Evolutionary conservation across 352 stramenopile genomes (phyloP), one percentile per base, ranked within the genome.

Genomic region (Pythium coloratum): DNA sequence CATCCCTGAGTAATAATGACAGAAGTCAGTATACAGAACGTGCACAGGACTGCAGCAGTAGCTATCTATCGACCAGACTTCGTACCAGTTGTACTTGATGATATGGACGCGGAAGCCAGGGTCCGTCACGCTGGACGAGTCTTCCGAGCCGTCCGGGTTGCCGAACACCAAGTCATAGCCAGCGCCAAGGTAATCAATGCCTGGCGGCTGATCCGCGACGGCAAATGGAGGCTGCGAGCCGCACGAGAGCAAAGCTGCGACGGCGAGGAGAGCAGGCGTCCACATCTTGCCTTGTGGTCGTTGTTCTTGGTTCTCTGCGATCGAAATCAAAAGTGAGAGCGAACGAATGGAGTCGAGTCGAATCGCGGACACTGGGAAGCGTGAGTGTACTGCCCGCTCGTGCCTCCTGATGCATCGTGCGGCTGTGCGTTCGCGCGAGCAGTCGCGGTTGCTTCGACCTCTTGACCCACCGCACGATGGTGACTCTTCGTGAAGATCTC

Each of bases 111-210:
- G 67, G 32, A 77, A 75, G 16, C 71, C 59, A 9, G 67, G 63
- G 20, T 75, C 67, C 26, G 64, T 72, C 26, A 72, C 67, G 32
- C 67, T 70, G 14, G 66, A 71, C 0, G 70, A 62, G 9, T 70
- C 67, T 46, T 75, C 71, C 0, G 71, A 72, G 5, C 67, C 67
- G 14, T 62, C 63, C 0, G 67, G 67, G 20, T 77, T 77, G 2
- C 67, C 71, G 32, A 75, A 75, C 44, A 77, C 71, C 7, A 77
- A 28, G 30, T 77, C 71, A 28, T 75, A 75, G 16, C 67, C 71
- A 12, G 63, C 71, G 20, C 71, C 71, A 3, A 77, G 57, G 46
- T 70, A 72, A 36, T 72, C 67, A n/a, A 77, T 75, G 16, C 66
- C 70, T n/a, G 61, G 62, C 3, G 70, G 70, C 44, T 68, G 70